A percentile compares a stretch with the other conserved stretches of the same genome.
Conservation (phyloP, 768 basidiomycete genomes). For the Xerocomus potaroensis region DNA sequence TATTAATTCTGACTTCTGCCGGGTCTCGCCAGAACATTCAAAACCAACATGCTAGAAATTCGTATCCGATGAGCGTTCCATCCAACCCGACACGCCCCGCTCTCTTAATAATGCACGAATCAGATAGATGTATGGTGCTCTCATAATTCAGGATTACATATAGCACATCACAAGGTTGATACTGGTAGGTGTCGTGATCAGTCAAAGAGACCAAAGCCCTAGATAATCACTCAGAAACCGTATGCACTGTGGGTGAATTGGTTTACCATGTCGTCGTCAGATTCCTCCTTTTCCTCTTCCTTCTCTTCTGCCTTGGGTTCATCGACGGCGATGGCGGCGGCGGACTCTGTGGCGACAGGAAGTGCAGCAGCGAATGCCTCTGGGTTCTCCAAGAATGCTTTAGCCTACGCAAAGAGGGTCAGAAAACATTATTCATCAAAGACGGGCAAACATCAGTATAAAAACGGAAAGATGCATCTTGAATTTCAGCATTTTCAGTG, state of each 20-base stretch:
- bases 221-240: slow-evolving; percentile 8
- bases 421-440: slow-evolving; percentile 2
- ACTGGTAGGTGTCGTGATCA: slow-evolving; percentile 33
- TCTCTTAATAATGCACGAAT: too few relatives aligned
- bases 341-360: slow-evolving; percentile 51
- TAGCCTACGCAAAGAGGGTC: slow-evolving; percentile 52
- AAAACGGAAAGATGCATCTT: slow-evolving; percentile 34
- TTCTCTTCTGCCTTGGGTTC: slow-evolving; percentile 65
- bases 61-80: background rate
- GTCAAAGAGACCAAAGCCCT: slow-evolving; percentile 96
- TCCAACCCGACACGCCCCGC: too few relatives aligned
- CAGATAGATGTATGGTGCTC: slow-evolving; percentile 10
- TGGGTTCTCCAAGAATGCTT: slow-evolving; percentile 96
- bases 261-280: slow-evolving; percentile 85
- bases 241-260: background rate
- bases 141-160: slow-evolving; percentile 23
- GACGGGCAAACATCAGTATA: slow-evolving; percentile 26
- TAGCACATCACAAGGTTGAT: slow-evolving; percentile 8
- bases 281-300: slow-evolving; percentile 81
- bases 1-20: too few relatives aligned
- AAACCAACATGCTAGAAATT: too few relatives aligned
- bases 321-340: slow-evolving; percentile 51
- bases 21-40: too few relatives aligned
- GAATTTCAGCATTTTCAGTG: slow-evolving; percentile 86
- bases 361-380: slow-evolving; percentile 92